Conservation (phyloP, 73 alveolate genomes). For the Urostyla sp. region DNA sequence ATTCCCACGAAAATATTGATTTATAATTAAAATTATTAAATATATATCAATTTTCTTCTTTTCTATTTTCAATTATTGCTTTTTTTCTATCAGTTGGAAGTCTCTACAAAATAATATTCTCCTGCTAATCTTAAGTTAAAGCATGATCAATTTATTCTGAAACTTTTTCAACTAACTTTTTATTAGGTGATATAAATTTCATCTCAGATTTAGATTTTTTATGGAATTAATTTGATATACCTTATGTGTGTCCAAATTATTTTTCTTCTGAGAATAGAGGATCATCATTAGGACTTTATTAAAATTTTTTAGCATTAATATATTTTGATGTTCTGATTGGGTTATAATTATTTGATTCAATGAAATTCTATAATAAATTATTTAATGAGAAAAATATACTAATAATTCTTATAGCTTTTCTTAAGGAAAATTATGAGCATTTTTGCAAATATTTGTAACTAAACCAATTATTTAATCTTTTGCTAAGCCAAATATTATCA, state of each 20-base stretch:
- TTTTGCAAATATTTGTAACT: slow-evolving; percentile 41
- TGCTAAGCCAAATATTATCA: slow-evolving; percentile 23
- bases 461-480: slow-evolving; percentile 8
- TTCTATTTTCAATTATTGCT: too few species aligned
- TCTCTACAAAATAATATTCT: background rate
- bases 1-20: too few species aligned
- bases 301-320: background rate
- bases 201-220: too few species aligned
- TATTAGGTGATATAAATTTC: too few species aligned
- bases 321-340: background rate
- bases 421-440: slow-evolving; percentile 24
- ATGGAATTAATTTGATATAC: too few species aligned
- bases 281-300: slow-evolving; percentile 22
- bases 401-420: slow-evolving; percentile 16
- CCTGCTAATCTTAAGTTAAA: background rate
- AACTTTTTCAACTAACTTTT: too few species aligned
- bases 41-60: too few species aligned
- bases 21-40: too few species aligned
- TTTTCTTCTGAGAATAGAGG: slow-evolving; percentile 35
- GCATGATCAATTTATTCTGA: background rate
- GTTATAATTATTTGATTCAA: slow-evolving; percentile 11
- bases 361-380: background rate
- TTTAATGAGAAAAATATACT: background rate
- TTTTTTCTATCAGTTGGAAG: background rate
- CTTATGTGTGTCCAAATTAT: background rate